A percentile compares a stretch with the other conserved stretches of the same genome.
phyloP scores from a whole-genome alignment of 23 red algal species.

The Cyanidiococcus yangmingshanensis region DNA sequence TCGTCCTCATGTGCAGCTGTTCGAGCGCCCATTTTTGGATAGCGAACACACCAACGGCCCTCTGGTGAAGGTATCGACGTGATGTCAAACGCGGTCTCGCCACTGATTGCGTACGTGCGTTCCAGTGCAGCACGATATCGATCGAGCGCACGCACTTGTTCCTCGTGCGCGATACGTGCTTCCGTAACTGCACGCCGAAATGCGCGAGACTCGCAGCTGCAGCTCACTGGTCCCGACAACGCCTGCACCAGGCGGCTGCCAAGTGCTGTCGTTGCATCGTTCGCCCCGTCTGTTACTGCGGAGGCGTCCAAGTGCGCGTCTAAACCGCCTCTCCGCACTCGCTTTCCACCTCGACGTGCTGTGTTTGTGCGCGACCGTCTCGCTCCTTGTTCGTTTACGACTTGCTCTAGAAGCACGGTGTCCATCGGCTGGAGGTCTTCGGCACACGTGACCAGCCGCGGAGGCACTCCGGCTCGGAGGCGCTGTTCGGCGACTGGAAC shows the following conservation, averaged over 20 bases:
- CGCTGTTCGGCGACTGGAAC: neutral
- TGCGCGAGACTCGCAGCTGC: neutral
- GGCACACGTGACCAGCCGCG: neutral
- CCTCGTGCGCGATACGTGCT: neutral
- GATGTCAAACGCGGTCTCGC: neutral
- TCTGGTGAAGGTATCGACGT: neutral
- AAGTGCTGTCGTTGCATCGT: neutral
- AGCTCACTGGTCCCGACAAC: neutral
- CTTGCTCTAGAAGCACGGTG: neutral
- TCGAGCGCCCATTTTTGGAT: slow-evolving; percentile 1
- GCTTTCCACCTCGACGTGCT: neutral
- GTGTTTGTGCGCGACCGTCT: neutral
- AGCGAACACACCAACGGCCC: neutral
- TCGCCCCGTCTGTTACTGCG: neutral
- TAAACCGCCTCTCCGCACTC: neutral
- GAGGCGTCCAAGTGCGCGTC: neutral
- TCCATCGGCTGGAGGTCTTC: neutral
- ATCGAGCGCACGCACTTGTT: neutral
- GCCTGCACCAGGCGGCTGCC: neutral
- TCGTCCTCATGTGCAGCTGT: neutral
- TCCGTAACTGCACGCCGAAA: neutral
- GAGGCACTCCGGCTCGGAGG: slow-evolving; percentile 2
- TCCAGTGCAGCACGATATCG: neutral
- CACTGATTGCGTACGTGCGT: neutral
- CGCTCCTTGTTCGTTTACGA: neutral